These are phyloP conservation scores for Hypoxylon rickii DNA, from an alignment of 495 filamentous ascomycete species.

Conservation along the genomic window DNA sequence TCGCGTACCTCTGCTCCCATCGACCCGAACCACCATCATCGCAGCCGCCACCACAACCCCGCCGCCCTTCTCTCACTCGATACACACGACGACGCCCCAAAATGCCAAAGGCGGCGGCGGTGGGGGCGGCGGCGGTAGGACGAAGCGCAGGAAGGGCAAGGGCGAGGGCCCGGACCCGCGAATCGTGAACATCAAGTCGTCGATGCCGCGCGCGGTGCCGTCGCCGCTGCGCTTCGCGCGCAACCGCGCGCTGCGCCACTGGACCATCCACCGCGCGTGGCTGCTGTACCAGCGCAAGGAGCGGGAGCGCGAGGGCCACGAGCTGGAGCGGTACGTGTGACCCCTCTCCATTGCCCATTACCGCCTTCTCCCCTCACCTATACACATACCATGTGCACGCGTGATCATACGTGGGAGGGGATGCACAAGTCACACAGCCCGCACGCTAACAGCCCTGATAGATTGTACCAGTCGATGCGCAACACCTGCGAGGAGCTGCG, in stretches of 20 bases:
- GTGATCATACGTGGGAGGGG: no score
- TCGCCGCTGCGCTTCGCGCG: conserved; percentile 85
- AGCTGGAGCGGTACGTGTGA: conserved; percentile 59
- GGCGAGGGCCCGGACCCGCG: conserved; percentile 27
- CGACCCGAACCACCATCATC: conserved; percentile 1
- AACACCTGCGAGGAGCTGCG: conserved; percentile 81
- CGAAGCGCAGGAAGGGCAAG: conserved; percentile 13
- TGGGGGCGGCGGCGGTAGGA: conserved; percentile 1
- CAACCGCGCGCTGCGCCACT: conserved; percentile 88
- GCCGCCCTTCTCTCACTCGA: neutral
- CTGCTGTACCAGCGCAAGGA: conserved; percentile 69
- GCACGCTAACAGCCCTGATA: no score
- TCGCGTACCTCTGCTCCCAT: neutral
- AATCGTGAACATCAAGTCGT: conserved; percentile 32
- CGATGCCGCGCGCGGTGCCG: conserved; percentile 49
- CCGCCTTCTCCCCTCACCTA: neutral
- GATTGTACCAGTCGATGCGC: conserved; percentile 75
- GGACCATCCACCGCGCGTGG: conserved; percentile 99
- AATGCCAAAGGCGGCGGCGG: conserved; percentile 1
- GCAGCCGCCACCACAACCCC: neutral
- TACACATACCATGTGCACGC: no score
- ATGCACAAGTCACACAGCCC: no score
- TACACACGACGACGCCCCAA: conserved; percentile 25
- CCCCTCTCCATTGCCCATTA: neutral
- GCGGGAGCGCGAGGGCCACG: conserved; percentile 61